A percentile compares a stretch with the other conserved stretches of the same genome.
phyloP scores from a whole-genome alignment of 2,329 filamentous ascomycete species.

The Botrytis sinoallii region DNA sequence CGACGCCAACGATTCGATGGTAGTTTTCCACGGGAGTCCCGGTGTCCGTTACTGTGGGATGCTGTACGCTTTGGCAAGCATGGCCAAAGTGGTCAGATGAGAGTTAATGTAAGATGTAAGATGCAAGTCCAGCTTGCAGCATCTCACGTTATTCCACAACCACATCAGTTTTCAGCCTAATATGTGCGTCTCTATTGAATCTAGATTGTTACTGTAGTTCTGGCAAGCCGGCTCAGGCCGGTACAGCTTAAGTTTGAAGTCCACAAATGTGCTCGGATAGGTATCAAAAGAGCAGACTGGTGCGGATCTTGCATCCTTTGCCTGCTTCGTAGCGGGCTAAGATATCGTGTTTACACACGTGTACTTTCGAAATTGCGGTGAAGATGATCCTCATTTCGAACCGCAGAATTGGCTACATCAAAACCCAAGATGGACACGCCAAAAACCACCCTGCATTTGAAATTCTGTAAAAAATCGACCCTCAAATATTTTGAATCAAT shows the following conservation, averaged over 20 bases:
- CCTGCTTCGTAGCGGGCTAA: not conserved
- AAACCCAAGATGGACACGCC: not conserved
- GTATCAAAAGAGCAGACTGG: not conserved
- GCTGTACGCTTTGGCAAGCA: not conserved
- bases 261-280: not conserved
- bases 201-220: not conserved
- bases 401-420: not conserved
- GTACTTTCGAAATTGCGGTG: not conserved
- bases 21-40: not conserved
- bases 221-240: not conserved
- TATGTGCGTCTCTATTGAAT: not conserved
- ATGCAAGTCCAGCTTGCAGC: slow-evolving; percentile 4
- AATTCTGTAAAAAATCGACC: not conserved
- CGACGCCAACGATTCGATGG: not conserved
- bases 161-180: not conserved
- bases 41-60: not conserved
- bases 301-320: not conserved
- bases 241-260: not conserved
- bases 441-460: not conserved
- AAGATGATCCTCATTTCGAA: not conserved
- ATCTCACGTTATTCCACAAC: not conserved
- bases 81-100: not conserved
- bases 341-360: not conserved
- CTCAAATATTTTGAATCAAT: not conserved
- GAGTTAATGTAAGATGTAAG: not conserved